Base-by-base conservation (phyloP, 768 basidiomycete species). In the Boletus barrowsii region DNA sequence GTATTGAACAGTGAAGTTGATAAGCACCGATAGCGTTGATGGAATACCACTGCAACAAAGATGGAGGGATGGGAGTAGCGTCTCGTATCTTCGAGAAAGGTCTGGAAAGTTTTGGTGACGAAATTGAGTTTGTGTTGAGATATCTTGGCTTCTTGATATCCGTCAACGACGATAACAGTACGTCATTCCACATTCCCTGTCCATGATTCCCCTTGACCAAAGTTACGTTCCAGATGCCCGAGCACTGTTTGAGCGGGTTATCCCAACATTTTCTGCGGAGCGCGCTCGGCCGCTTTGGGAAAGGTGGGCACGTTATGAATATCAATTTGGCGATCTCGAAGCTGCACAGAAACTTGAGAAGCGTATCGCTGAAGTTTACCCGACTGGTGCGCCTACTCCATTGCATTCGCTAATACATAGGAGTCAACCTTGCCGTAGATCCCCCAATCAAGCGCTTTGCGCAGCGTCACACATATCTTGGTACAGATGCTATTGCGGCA, bases 141-240 rank as follows among this genome's bases (percentile, higher is more conserved):
- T 97, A 97, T 72, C 84, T 99, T 26, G 86, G 87, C 8, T 99
- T 96, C 79, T 75, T 98, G 62, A 88, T 98, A 61, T 89, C 87
- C 26, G 82, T 97, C 74, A 98, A 98, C 63, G 96, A 98, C 69
- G 88, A 93, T 60, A 92, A 87, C 65, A 99, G 96, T 97, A 67
- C 61, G 90, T 77, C 39, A 49, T 35, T 26, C 47, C 26, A 4
- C 17, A 18, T 11, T 41, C 7, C 24, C 18, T 15, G 30, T 40
- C 47, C 39, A 29, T 46, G 47, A n/a, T 51, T 50, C 18, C 20
- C 11, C 4, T 18, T 55, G 55, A 42, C 50, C n/a, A 56, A 57
- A 36, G 45, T 42, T 39, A 41, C 37, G 39, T 36, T 46, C 8
- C 56, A 99, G 97, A 99, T 74, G 97, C 96, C 1, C 84, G 96